Base-by-base conservation (phyloP, 2,329 filamentous ascomycete species). In the Phyllosticta citribraziliensis region DNA sequence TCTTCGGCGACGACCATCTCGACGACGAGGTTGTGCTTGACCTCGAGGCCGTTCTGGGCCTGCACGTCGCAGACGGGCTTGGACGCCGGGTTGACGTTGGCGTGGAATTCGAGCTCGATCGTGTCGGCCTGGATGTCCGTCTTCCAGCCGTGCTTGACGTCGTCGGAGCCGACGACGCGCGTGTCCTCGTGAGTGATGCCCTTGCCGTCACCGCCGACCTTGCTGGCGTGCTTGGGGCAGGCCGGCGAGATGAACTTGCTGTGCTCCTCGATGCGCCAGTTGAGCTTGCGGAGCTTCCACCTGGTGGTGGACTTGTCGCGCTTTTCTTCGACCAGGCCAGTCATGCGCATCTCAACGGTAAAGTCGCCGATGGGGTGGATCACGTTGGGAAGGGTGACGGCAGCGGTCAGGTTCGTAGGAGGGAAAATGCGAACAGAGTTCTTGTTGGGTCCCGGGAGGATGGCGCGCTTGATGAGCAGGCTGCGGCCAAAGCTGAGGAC, bases 1-100 rank as follows among this genome's bases (percentile, higher is more conserved):
- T 97, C 93, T 74, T 97, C 91, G 2, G 89, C 89, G 22, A 99
- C 91, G 56, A 97, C 91, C 78, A 97, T 85, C 76, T 99, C 93
- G 62, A 97, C 83, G 69, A 96, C 84, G 53, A 99, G 83, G 70
- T 88, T 86, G 79, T 99, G 93, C 57, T 85, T 85, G 62, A 96
- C 85, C 68, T 88, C 85, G 66, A 91, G 85, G 58, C 91, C 91
- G 68, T 88, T 86, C 57, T 82, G 77, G 60, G 87, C 84, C 67
- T 88, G 88, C 70, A 89, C 81, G 70, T 95, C 89, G 78, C 91
- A 96, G 24, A 88, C 82, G 47, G 88, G 87, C 70, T 87, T 84
- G 64, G 81, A 76, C 33, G 79, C 76, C 30, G 81, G 82, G 70
- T 84, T 81, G 70, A 87, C 82, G 63, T 76, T 78, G 52, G 87